Conservation (phyloP, 805 yeast genomes). For the Hanseniaspora pseudoguilliermondii region DNA sequence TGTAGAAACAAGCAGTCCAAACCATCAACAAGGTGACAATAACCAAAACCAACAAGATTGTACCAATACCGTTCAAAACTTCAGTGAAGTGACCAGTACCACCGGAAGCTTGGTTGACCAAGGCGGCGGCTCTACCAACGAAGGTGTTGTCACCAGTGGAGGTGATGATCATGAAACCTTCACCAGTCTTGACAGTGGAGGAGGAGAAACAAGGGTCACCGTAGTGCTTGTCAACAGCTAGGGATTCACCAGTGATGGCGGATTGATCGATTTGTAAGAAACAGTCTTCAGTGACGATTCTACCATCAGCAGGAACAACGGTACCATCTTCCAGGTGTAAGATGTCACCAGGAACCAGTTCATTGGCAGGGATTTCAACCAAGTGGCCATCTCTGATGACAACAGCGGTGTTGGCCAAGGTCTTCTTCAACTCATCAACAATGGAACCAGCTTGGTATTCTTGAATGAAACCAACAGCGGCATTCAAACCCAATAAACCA, state of each 20-base stretch:
- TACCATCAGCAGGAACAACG: slow-evolving; percentile 87
- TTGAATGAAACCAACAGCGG: slow-evolving; percentile 89
- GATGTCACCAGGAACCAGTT: slow-evolving; percentile 91
- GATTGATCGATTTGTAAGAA: slow-evolving; percentile 90
- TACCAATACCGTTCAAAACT: slow-evolving; percentile 95
- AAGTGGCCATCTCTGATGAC: slow-evolving; percentile 73
- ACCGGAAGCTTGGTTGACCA: slow-evolving; percentile 85
- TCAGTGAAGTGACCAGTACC: slow-evolving; percentile 95
- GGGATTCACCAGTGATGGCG: slow-evolving; percentile 93
- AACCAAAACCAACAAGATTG: slow-evolving; percentile 76
- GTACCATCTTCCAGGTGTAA: slow-evolving; percentile 86
- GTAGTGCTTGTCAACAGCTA: slow-evolving; percentile 82
- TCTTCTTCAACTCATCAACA: slow-evolving; percentile 91
- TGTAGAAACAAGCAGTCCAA: slow-evolving; percentile 90
- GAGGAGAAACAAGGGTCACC: slow-evolving; percentile 87
- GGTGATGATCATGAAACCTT: slow-evolving; percentile 83
- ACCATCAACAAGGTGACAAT: slow-evolving; percentile 75
- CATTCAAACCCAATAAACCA: slow-evolving; percentile 75
- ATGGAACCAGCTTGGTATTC: slow-evolving; percentile 97
- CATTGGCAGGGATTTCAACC: slow-evolving; percentile 65
- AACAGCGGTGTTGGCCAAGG: slow-evolving; percentile 78
- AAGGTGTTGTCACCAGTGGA: slow-evolving; percentile 93
- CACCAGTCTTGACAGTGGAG: slow-evolving; percentile 91
- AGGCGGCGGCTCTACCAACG: slow-evolving; percentile 95
- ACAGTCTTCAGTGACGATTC: slow-evolving; percentile 72